Evolutionary conservation across 2,329 filamentous ascomycete genomes (phyloP).

Genomic region (Fusarium chlamydosporum): DNA sequence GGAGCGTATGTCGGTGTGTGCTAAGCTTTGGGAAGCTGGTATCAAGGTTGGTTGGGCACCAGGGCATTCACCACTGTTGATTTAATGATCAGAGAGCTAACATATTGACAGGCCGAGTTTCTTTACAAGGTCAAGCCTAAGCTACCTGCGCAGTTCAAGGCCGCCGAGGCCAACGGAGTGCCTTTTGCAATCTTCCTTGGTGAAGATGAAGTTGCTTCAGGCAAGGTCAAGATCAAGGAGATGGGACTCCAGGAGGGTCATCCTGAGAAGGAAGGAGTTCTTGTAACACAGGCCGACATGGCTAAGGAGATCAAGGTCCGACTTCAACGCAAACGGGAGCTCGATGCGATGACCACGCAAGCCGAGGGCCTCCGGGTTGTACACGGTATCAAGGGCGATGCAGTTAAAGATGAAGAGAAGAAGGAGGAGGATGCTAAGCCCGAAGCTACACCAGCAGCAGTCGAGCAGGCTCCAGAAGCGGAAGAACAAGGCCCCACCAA

Average conservation of each 20-base stretch:
- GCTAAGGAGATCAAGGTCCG: slow-evolving; percentile 71
- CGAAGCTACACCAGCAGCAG: slow-evolving; percentile 26
- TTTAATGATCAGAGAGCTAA: slow-evolving; percentile 43
- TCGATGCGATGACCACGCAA: slow-evolving; percentile 60
- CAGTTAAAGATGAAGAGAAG: slow-evolving; percentile 34
- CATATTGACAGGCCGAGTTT: slow-evolving; percentile 77
- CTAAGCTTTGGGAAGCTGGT: slow-evolving; percentile 85
- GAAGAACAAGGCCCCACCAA: slow-evolving; percentile 33
- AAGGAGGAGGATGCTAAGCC: slow-evolving; percentile 31
- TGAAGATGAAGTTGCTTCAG: slow-evolving; percentile 86
- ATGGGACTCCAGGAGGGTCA: slow-evolving; percentile 81
- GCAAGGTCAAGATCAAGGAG: slow-evolving; percentile 90
- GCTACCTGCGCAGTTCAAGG: slow-evolving; percentile 90
- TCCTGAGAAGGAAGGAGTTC: slow-evolving; percentile 89
- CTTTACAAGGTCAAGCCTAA: slow-evolving; percentile 92
- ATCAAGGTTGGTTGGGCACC: slow-evolving; percentile 73
- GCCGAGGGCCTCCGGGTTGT: slow-evolving; percentile 64
- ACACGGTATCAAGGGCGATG: slow-evolving; percentile 60
- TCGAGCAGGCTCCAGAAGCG: slow-evolving; percentile 25
- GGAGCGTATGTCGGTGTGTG: slow-evolving; percentile 86
- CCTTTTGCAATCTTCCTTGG: slow-evolving; percentile 92
- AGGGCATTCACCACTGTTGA: not conserved
- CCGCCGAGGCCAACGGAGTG: slow-evolving; percentile 82
- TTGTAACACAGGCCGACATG: slow-evolving; percentile 75
- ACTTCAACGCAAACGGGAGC: slow-evolving; percentile 59